Base-by-base conservation (phyloP, 805 yeast species). In the Yarrowia sp. region DNA sequence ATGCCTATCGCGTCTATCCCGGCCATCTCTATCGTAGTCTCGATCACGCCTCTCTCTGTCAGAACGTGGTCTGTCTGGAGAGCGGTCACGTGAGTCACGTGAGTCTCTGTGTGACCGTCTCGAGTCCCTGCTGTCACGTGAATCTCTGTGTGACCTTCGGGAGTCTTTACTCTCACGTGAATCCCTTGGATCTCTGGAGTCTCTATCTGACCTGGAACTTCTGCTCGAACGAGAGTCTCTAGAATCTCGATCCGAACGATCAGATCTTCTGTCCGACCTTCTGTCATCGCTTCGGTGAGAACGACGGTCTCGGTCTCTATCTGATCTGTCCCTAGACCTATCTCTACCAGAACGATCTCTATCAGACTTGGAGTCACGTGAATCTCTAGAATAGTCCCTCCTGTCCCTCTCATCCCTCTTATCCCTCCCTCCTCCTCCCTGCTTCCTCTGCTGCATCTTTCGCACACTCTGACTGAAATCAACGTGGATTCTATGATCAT, bases 401-500 rank as follows among this genome's bases (percentile, higher is more conserved):
- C 3, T 24, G 17, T 13, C 52, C 12, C 8, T 47, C 55, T 17
- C 40, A 17, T 7, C 39, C n/a, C n/a, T n/a, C n/a, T n/a, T n/a
- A n/a, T n/a, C 34, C 9, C 47, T 44, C 17, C 36, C 34, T 13
- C 60, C 33, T 42, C 58, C 42, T 24, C 38, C 67, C 39, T 43
- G 36, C 53, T 60, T 44, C 1, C 49, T 64, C 50, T 64, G 42
- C 49, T 50, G 43, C 39, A 38, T 42, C 30, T 43, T 53, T 24
- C 58, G 14, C 12, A 82, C 75, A 74, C 87, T 82, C 73, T 88
- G 92, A 69, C 88, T 83, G 78, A 88, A 88, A 74, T 88, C 92
- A 50, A 88, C 89, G 69, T 85, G 85, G 24, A 88, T 83, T 67
- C 89, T 79, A 49, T 83, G 74, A 68, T 88, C 92, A 73, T 88